Evolutionary conservation across 1,284 basidiomycete genomes (phyloP).

Genomic region (Porogramme epimiltina): DNA sequence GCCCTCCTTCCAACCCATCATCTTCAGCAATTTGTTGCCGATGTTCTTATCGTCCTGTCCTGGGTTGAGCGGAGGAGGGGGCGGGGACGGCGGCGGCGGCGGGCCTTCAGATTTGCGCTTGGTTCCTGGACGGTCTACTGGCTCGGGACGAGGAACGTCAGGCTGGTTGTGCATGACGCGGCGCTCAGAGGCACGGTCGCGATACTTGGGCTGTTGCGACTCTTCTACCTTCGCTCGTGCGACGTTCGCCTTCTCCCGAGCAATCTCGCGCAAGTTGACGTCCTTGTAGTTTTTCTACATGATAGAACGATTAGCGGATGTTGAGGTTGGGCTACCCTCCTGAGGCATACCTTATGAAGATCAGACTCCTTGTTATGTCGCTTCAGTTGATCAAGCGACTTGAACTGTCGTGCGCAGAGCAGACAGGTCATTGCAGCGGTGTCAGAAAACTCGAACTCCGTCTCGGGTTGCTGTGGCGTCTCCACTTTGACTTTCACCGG

Average conservation of each 20-base stretch:
- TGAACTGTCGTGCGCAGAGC: constrained; percentile 91
- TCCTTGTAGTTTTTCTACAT: constrained; percentile 82
- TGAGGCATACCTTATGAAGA: constrained; percentile 77
- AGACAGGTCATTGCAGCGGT: constrained; percentile 75
- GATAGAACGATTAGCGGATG: too few relatives aligned
- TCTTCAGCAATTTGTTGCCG: constrained; percentile 88
- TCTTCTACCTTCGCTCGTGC: constrained; percentile 40
- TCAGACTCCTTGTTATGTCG: constrained; percentile 90
- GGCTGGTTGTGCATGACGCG: constrained; percentile 89
- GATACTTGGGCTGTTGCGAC: constrained; percentile 66
- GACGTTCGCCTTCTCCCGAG: constrained; percentile 66
- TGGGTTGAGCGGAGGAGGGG: constrained; percentile 61
- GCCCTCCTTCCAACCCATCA: constrained; percentile 95
- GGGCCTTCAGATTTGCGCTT: constrained; percentile 61
- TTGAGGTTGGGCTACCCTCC: neutral
- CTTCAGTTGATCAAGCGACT: constrained; percentile 78
- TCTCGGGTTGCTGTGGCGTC: constrained; percentile 43
- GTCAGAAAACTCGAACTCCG: constrained; percentile 80
- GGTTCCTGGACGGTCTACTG: constrained; percentile 31
- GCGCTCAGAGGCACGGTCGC: constrained; percentile 89
- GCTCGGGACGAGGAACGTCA: constrained; percentile 61
- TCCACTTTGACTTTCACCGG: constrained; percentile 28
- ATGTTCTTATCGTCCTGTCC: constrained; percentile 81
- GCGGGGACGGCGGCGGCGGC: constrained; percentile 60
- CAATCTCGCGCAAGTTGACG: constrained; percentile 65